Conservation (phyloP, 768 basidiomycete species). For the Tephrocybe sp. region DNA sequence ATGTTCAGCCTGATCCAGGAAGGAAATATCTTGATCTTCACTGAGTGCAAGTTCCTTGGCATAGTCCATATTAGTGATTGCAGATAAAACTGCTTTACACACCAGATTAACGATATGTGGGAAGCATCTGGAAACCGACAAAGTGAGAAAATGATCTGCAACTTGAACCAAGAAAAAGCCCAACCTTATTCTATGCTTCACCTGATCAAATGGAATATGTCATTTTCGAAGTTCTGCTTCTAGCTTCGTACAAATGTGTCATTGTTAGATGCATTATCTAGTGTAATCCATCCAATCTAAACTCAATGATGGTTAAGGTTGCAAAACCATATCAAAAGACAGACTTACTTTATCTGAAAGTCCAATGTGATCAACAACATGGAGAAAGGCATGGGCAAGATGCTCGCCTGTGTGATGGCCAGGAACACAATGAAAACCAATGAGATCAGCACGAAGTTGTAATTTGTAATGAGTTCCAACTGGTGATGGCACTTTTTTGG, state of each 20-base stretch:
- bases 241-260: conserved; percentile 29
- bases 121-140: conserved; percentile 25
- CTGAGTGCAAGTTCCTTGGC: conserved; percentile 17
- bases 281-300: conserved; percentile 39
- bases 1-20: too few species aligned
- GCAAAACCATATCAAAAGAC: too few species aligned
- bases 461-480: too few species aligned
- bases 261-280: conserved; percentile 35
- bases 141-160: conserved; percentile 1
- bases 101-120: conserved; percentile 33
- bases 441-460: too few species aligned
- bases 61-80: too few species aligned
- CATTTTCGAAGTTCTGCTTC: conserved; percentile 17
- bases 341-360: too few species aligned
- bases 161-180: conserved; percentile 3
- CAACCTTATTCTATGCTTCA: conserved; percentile 25
- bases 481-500: too few species aligned
- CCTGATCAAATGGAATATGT: conserved; percentile 21
- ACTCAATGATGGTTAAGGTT: too few species aligned
- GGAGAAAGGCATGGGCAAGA: conserved; percentile 31
- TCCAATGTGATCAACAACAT: conserved; percentile 26
- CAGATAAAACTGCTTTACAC: conserved; percentile 28
- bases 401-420: conserved; percentile 37
- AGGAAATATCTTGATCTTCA: too few species aligned
- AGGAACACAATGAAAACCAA: conserved; percentile 35